Base-by-base conservation (phyloP, 768 basidiomycete genomes). In the Podaxis pistillaris region DNA sequence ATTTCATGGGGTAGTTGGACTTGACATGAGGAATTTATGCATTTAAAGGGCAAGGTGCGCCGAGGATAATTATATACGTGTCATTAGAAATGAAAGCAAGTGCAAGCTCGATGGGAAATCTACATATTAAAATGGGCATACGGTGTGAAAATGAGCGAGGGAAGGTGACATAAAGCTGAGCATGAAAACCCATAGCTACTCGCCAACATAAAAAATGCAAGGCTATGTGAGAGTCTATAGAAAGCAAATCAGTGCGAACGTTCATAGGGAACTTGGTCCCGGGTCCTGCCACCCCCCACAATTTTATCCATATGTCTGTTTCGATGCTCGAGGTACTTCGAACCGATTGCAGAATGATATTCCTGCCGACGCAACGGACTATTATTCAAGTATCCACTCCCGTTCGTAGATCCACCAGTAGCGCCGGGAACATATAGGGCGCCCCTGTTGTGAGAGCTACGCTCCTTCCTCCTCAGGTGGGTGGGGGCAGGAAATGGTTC, bases 401-500 rank as follows among this genome's bases (percentile, higher is more conserved):
- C 62, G 38, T 68, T 68, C 56, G 64, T 55, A 37, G 37, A 68
- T 40, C 61, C 61, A 9, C 41, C 24, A 0, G 36, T 30, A 8
- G 47, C 58, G 15, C 81, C 79, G 40, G 85, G 84, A 36, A 86
- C 86, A 68, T 83, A 92, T 47, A 93, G 73, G 36, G 87, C 86
- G 2, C 89, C 90, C 41, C 90, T 85, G 68, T 91, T 93, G 66
- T 84, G 82, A 9, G 86, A 87, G 68, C 90, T 91, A n/a, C 91
- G 83, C 73, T 93, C 91, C 71, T 93, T 93, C 69, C 92, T 81
- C 47, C 87, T 77, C 50, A 90, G 81, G 71, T 94, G 91, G 9
- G 91, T 94, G 33, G 92, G 89, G 41, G 87, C 78, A 1, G 92
- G 92, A 75, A 94, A 94, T 26, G 88, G 88, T 70, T 95, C 89